These are phyloP conservation scores for Rhizopogon rudus DNA, from an alignment of 768 basidiomycete species.

Conservation along the genomic window DNA sequence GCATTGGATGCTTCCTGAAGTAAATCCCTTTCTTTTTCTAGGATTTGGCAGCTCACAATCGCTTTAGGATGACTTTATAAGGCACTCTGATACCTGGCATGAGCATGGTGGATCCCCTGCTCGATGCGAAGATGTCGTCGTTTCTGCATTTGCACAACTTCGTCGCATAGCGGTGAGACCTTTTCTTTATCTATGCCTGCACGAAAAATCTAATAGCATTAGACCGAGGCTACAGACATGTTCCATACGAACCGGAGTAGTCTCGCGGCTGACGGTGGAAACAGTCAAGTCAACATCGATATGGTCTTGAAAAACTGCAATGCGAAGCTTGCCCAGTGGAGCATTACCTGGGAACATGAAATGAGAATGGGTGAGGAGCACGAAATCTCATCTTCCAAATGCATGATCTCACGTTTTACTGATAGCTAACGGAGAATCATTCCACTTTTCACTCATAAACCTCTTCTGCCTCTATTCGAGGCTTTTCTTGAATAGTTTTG, in stretches of 20 bases:
- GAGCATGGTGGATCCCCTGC: conserved; percentile 43
- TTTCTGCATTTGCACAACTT: conserved; percentile 71
- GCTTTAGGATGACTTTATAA: conserved; percentile 61
- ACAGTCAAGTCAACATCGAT: conserved; percentile 69
- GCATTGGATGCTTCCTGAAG: conserved; percentile 85
- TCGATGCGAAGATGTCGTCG: conserved; percentile 78
- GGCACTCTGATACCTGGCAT: conserved; percentile 69
- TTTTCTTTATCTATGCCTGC: background rate
- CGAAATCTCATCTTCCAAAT: background rate
- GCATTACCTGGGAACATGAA: conserved; percentile 64
- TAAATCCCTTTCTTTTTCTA: conserved; percentile 6
- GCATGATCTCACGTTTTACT: conserved; percentile 5
- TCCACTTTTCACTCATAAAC: conserved; percentile 70
- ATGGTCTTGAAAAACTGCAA: conserved; percentile 70
- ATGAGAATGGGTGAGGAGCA: conserved; percentile 56
- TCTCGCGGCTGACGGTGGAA: conserved; percentile 31
- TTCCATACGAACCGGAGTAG: conserved; percentile 54
- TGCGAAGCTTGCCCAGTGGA: conserved; percentile 67
- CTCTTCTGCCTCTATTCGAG: conserved; percentile 76
- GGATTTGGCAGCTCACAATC: conserved; percentile 7
- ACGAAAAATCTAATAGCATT: conserved; percentile 1
- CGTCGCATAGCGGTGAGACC: conserved; percentile 71
- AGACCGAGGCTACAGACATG: conserved; percentile 76
- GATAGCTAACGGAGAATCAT: conserved; percentile 64
- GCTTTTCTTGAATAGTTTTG: conserved; percentile 82